Conservation (phyloP, 2,329 filamentous ascomycete species). For the Colletotrichum destructivum region DNA sequence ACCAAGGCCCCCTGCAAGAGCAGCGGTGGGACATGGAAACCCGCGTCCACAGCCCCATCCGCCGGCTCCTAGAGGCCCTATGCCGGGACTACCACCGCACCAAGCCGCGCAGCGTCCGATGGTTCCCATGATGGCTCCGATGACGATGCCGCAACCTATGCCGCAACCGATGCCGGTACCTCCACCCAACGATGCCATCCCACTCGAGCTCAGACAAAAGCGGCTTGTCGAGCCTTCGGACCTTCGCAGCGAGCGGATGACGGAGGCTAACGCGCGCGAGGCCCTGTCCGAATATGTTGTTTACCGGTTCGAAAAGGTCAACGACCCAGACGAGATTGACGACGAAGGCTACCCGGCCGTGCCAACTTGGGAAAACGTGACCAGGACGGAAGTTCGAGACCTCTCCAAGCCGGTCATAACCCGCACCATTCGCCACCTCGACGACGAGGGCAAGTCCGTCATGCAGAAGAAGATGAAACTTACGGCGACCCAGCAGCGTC, state of each 20-base stretch:
- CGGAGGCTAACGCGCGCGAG: conserved; percentile 56
- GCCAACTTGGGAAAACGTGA: conserved; percentile 59
- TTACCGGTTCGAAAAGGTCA: conserved; percentile 59
- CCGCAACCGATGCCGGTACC: conserved; percentile 21
- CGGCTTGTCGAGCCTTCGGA: conserved; percentile 51
- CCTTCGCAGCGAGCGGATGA: conserved; percentile 54
- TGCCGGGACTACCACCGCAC: background rate
- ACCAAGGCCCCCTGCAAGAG: conserved; percentile 13
- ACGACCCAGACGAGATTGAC: conserved; percentile 52
- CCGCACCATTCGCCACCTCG: conserved; percentile 56
- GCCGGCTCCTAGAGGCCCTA: background rate
- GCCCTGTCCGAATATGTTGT: conserved; percentile 58
- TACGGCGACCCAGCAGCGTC: conserved; percentile 54
- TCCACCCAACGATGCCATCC: conserved; percentile 28
- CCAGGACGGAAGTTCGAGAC: conserved; percentile 51
- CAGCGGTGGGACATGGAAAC: background rate
- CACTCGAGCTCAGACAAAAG: conserved; percentile 42
- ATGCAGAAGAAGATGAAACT: conserved; percentile 58
- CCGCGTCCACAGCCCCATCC: conserved; percentile 23
- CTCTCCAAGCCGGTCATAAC: conserved; percentile 56
- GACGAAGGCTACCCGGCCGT: conserved; percentile 52
- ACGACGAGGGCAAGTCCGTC: conserved; percentile 50
- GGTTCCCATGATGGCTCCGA: conserved; percentile 3
- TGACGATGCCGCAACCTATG: background rate
- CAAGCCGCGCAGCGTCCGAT: background rate